Evolutionary conservation across 805 yeast genomes (phyloP), one percentile per base, ranked within the genome.

Genomic region (Blastobotrys chiropterorum): DNA sequence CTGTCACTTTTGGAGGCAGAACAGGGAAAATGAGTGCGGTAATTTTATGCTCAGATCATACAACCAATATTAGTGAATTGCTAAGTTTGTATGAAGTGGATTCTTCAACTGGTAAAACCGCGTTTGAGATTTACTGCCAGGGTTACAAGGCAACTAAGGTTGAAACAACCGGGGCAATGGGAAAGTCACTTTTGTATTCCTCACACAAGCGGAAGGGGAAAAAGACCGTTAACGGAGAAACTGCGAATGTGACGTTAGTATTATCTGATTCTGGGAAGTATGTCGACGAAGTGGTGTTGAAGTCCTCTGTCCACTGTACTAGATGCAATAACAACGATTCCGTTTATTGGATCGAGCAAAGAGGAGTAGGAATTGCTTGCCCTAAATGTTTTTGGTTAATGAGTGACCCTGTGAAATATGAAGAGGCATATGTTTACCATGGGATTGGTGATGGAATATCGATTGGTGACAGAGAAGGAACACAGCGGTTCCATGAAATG

Each of bases 101-200:
- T 22, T 26, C 52, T 17, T 38, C 39, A 11, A 47, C 53, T 7
- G 58, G 56, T 16, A 51, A 49, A 44, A 60, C 70, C 1, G 67
- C 64, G 1, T 15, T 70, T 54, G 68, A 69, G 54, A 19, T 62
- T 20, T 71, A 62, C 46, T 53, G 57, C 13, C 56, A 59, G 44
- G 50, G 39, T 2, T 58, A 61, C 56, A 68, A 65, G 55, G 16
- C 19, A 5, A 14, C 54, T 3, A 42, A 44, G 4, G 15, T 15
- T n/a, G 22, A n/a, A 3, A 43, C 41, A 2, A 41, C 45, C 13
- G 61, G 61, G 1, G 55, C 58, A 5, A 48, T 47, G 50, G 46
- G 42, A 48, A 16, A 51, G 17, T 57, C 58, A 31, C 19, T 39
- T 2, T 15, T 48, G 4, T 52, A 51, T 22, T 42, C 53, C 6